Conservation (phyloP, 768 basidiomycete species). For the Cubamyces sp. region DNA sequence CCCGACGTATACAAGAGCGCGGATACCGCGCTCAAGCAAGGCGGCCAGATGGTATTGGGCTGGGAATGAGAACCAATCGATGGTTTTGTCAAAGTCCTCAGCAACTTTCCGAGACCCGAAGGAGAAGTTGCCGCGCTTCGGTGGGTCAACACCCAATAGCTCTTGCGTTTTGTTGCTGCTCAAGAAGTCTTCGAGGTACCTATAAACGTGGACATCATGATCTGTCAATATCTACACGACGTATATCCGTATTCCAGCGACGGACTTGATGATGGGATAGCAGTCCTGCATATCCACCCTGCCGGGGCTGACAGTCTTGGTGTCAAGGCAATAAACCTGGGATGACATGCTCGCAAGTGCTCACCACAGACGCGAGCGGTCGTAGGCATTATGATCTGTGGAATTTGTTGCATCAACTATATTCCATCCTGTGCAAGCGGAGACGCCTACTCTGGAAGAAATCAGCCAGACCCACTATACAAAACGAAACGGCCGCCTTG, state of each 20-base stretch:
- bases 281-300: constrained; percentile 53
- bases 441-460: constrained; percentile 37
- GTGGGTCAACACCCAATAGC: constrained; percentile 63
- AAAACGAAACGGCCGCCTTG: constrained; percentile 45
- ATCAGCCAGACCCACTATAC: constrained; percentile 32
- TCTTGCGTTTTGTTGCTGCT: constrained; percentile 55
- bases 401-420: background rate
- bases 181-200: constrained; percentile 63
- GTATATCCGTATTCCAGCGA: constrained; percentile 6
- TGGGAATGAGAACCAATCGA: constrained; percentile 41
- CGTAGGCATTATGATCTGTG: constrained; percentile 12
- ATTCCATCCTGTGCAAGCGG: background rate
- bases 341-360: background rate
- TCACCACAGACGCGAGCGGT: constrained; percentile 17
- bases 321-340: too few relatives aligned
- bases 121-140: constrained; percentile 42
- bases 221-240: background rate
- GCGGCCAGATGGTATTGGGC: constrained; percentile 48
- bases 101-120: constrained; percentile 46
- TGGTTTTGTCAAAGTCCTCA: constrained; percentile 46
- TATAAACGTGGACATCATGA: constrained; percentile 28
- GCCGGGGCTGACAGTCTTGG: constrained; percentile 40
- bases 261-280: constrained; percentile 50
- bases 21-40: constrained; percentile 55
- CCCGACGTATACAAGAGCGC: constrained; percentile 57